Evolutionary conservation across 768 basidiomycete species (phyloP).

Genomic region (Russula earlei): DNA sequence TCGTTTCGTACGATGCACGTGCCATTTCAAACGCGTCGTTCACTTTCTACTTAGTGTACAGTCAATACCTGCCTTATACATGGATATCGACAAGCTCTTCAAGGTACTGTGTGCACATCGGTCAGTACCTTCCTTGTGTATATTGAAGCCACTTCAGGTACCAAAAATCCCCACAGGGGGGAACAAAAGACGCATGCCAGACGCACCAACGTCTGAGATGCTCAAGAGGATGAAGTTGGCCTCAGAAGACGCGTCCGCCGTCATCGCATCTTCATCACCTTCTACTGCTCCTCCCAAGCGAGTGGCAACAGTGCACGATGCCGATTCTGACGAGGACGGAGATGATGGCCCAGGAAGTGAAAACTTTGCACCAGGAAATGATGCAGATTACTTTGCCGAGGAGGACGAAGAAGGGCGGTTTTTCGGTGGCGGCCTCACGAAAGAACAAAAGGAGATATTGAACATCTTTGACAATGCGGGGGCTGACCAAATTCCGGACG

Average conservation of each 20-base stretch:
- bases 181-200: slow-evolving; percentile 66
- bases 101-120: slow-evolving; percentile 27
- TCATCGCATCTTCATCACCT: background rate
- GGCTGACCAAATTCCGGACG: slow-evolving; percentile 52
- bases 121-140: background rate
- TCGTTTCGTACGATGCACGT: slow-evolving; percentile 1
- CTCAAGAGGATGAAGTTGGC: slow-evolving; percentile 72
- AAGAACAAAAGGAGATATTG: slow-evolving; percentile 89
- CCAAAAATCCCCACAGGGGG: slow-evolving; percentile 57
- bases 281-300: slow-evolving; percentile 29
- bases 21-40: background rate
- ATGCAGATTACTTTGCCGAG: slow-evolving; percentile 84
- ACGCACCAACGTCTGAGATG: slow-evolving; percentile 72
- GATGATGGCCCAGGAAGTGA: slow-evolving; percentile 26
- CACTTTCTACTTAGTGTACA: background rate
- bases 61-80: slow-evolving; percentile 12
- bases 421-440: slow-evolving; percentile 88
- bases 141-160: slow-evolving; percentile 33
- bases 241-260: slow-evolving; percentile 15
- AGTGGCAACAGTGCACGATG: slow-evolving; percentile 53
- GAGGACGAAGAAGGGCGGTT: slow-evolving; percentile 91
- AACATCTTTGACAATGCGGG: slow-evolving; percentile 83
- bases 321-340: slow-evolving; percentile 37
- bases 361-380: slow-evolving; percentile 74
- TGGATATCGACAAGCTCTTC: slow-evolving; percentile 45